phyloP scores from a whole-genome alignment of 2,329 filamentous ascomycete genomes.

The Plenodomus biglobosus region DNA sequence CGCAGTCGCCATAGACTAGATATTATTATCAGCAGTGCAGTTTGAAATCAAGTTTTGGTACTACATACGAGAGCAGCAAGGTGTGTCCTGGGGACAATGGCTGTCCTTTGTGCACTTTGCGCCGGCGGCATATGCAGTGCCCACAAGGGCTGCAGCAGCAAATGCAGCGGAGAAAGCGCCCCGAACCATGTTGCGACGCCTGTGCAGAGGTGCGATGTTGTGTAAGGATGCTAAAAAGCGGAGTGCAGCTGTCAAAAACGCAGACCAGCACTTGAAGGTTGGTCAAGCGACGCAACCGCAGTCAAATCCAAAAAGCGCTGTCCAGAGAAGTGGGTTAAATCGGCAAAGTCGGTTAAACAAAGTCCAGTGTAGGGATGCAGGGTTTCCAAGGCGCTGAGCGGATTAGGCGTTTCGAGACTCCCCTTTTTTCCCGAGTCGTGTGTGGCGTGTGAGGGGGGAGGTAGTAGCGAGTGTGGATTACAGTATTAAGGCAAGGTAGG shows the following conservation, averaged over 20 bases:
- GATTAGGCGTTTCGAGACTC: background rate
- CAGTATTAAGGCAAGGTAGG: background rate
- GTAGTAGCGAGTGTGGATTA: background rate
- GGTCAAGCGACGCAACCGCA: constrained; percentile 1
- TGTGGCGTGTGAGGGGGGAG: background rate
- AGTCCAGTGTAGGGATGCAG: background rate
- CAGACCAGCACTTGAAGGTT: constrained; percentile 6
- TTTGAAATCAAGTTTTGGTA: background rate
- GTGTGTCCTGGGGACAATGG: constrained; percentile 66
- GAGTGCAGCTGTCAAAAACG: constrained; percentile 32
- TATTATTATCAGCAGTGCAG: constrained; percentile 23
- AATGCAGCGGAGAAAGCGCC: constrained; percentile 30
- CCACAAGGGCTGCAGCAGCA: constrained; percentile 29
- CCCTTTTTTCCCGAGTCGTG: background rate
- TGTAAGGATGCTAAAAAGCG: constrained; percentile 34
- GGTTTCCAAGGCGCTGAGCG: background rate
- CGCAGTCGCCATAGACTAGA: constrained; percentile 92
- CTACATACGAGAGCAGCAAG: constrained; percentile 46
- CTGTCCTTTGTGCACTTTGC: constrained; percentile 50
- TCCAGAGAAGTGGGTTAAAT: background rate
- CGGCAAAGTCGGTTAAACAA: background rate
- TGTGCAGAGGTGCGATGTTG: constrained; percentile 26
- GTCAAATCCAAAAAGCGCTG: constrained; percentile 2
- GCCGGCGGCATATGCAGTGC: constrained; percentile 27
- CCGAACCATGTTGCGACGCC: constrained; percentile 33